These are phyloP conservation scores for Talaromyces sp. DNA, from an alignment of 2,329 filamentous ascomycete species.

Conservation along the genomic window DNA sequence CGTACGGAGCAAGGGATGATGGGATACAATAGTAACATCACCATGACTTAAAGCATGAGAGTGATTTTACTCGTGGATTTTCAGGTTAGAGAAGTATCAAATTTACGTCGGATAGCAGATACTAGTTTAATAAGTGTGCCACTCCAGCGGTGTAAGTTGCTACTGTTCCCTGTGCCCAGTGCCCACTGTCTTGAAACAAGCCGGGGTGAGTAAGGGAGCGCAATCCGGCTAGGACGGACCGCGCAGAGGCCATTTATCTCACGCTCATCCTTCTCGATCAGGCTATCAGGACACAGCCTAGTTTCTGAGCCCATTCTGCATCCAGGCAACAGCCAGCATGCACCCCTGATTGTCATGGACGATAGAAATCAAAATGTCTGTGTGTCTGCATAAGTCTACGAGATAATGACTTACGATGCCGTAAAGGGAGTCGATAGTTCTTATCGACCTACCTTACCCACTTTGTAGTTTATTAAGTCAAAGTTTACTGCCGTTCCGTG, in stretches of 20 bases:
- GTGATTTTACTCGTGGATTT: not conserved
- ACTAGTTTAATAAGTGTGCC: slow-evolving; percentile 10
- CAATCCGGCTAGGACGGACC: not conserved
- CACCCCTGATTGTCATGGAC: slow-evolving; percentile 6
- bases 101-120: not conserved
- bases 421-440: not conserved
- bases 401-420: not conserved
- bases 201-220: slow-evolving; percentile 1
- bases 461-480: not conserved
- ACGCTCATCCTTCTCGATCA: not conserved
- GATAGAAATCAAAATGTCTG: not conserved
- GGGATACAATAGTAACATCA: not conserved
- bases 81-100: not conserved
- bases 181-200: not conserved
- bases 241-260: not conserved
- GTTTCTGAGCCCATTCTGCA: not conserved
- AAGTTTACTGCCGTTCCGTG: not conserved
- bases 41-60: not conserved
- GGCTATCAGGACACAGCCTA: slow-evolving; percentile 1
- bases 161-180: not conserved
- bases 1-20: not conserved
- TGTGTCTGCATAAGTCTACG: slow-evolving; percentile 11
- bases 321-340: not conserved
- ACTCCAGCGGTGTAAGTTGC: not conserved
- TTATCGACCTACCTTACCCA: slow-evolving; percentile 1